Evolutionary conservation across 495 filamentous ascomycete species (phyloP).

Genomic region (Tuber magnatum): DNA sequence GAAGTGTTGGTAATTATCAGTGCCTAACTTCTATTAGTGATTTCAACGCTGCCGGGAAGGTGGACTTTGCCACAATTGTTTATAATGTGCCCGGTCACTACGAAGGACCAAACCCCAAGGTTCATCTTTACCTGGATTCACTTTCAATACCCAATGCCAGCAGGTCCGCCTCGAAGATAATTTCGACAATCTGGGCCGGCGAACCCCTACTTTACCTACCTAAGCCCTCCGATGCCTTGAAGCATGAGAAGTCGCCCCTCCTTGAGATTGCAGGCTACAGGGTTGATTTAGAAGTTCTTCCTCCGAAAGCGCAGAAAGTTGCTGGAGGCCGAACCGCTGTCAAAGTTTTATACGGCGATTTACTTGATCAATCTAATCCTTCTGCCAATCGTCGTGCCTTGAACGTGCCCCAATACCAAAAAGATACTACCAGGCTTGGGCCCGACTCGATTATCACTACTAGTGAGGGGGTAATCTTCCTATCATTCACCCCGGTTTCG

Average conservation of each 20-base stretch:
- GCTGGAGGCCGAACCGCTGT: slow-evolving; percentile 2
- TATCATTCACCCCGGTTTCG: slow-evolving; percentile 14
- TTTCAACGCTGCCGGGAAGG: slow-evolving; percentile 19
- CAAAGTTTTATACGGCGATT: slow-evolving; percentile 20
- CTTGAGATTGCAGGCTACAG: slow-evolving; percentile 26
- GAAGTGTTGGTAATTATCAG: too few relatives aligned
- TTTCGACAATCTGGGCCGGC: slow-evolving; percentile 28
- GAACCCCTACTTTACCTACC: slow-evolving; percentile 24
- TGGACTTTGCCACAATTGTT: slow-evolving; percentile 29
- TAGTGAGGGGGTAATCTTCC: slow-evolving; percentile 14
- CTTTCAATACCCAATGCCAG: not conserved
- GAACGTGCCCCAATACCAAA: slow-evolving; percentile 15
- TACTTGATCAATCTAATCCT: slow-evolving; percentile 12
- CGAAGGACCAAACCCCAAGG: slow-evolving; percentile 12
- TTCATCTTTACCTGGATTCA: slow-evolving; percentile 21
- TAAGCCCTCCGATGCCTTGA: slow-evolving; percentile 14
- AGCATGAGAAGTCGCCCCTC: not conserved
- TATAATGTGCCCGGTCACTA: slow-evolving; percentile 26
- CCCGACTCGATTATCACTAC: not conserved
- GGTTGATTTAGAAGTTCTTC: slow-evolving; percentile 20
- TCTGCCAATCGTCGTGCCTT: slow-evolving; percentile 7
- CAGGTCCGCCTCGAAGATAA: not conserved
- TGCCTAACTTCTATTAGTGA: slow-evolving; percentile 15
- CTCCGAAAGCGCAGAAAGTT: slow-evolving; percentile 11
- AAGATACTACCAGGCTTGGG: slow-evolving; percentile 6